These are phyloP conservation scores for Emmonsiellopsis sp. DNA, from an alignment of 2,329 filamentous ascomycete species.

Conservation along the genomic window DNA sequence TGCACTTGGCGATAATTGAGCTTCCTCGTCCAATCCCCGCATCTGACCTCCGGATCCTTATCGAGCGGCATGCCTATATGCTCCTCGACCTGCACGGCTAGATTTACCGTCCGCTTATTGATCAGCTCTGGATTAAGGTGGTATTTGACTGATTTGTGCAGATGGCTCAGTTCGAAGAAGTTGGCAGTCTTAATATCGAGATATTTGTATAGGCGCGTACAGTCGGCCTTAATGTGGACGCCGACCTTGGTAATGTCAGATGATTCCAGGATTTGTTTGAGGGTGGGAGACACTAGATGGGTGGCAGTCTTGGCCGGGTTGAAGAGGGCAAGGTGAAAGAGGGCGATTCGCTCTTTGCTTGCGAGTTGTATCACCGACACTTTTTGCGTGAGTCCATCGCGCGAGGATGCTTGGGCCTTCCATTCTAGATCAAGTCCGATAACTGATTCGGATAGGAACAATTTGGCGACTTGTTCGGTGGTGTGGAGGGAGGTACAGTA, in stretches of 20 bases:
- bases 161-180: conserved; percentile 71
- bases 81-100: conserved; percentile 63
- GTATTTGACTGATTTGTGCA: conserved; percentile 69
- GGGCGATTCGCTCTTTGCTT: conserved; percentile 62
- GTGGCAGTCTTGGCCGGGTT: conserved; percentile 29
- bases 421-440: conserved; percentile 92
- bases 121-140: conserved; percentile 46
- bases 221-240: conserved; percentile 64
- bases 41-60: conserved; percentile 62
- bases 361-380: conserved; percentile 79
- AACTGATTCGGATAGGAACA: conserved; percentile 61
- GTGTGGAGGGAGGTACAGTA: conserved; percentile 64
- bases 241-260: conserved; percentile 63
- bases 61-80: conserved; percentile 64
- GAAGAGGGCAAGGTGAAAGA: conserved; percentile 72
- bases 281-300: conserved; percentile 59
- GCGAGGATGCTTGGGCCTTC: conserved; percentile 45
- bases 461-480: conserved; percentile 56
- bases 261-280: conserved; percentile 65
- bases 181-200: conserved; percentile 58
- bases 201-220: conserved; percentile 57
- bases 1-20: conserved; percentile 57
- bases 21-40: conserved; percentile 62
- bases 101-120: conserved; percentile 56
- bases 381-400: conserved; percentile 52